phyloP scores from a whole-genome alignment of 2,329 filamentous ascomycete species.

The Pseudogymnoascus sp. region DNA sequence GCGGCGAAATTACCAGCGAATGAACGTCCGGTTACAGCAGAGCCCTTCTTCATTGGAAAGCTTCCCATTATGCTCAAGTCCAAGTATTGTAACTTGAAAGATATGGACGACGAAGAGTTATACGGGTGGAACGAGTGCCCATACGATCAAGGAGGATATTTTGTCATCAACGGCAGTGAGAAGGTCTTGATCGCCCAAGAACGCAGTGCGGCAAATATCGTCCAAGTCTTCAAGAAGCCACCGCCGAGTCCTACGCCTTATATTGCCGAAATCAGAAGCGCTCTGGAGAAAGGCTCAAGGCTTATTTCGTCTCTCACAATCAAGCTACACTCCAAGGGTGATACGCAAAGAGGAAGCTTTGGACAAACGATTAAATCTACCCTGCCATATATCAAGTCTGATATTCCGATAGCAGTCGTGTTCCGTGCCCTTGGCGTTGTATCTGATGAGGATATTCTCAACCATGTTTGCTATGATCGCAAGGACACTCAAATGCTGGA shows the following conservation, averaged over 20 bases:
- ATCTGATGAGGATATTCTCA: constrained; percentile 94
- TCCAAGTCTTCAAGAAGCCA: constrained; percentile 98
- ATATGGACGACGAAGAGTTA: constrained; percentile 73
- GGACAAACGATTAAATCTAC: constrained; percentile 85
- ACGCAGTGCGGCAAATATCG: constrained; percentile 94
- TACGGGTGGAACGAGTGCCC: constrained; percentile 94
- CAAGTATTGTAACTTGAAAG: constrained; percentile 82
- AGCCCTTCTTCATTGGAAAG: constrained; percentile 82
- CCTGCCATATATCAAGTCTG: constrained; percentile 85
- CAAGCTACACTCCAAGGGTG: constrained; percentile 81
- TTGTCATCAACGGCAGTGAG: constrained; percentile 98
- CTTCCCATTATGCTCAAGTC: constrained; percentile 98
- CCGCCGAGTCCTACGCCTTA: constrained; percentile 86
- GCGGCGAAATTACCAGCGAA: constrained; percentile 20
- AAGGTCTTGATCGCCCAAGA: constrained; percentile 98
- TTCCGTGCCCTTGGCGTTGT: constrained; percentile 94
- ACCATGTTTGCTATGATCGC: constrained; percentile 93
- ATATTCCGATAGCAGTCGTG: constrained; percentile 89
- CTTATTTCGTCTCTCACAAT: constrained; percentile 89
- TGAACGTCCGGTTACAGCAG: constrained; percentile 28
- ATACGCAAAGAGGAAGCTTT: constrained; percentile 67
- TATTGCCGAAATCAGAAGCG: constrained; percentile 91
- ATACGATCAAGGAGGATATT: constrained; percentile 97
- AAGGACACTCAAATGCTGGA: constrained; percentile 96
- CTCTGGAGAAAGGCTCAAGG: constrained; percentile 89